Percentiles rank a stretch among this genome's conserved stretches.
These are phyloP conservation scores for Pseudopyrenochaeta lycopersici DNA, from an alignment of 2,329 filamentous ascomycete species.

Conservation along the genomic window DNA sequence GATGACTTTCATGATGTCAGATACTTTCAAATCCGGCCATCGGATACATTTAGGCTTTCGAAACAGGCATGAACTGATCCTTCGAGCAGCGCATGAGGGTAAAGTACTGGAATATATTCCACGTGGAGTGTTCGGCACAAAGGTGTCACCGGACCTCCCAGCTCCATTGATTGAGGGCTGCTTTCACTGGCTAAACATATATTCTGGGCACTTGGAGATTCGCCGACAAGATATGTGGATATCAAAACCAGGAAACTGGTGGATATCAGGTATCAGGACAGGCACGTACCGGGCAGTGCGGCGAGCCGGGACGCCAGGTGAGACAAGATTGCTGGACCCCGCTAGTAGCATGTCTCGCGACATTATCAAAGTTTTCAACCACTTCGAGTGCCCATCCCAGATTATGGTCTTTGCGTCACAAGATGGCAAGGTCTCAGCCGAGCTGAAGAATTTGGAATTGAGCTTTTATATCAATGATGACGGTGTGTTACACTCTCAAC, in stretches of 20 bases:
- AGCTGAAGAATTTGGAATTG: slow-evolving; percentile 64
- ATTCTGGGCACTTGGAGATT: slow-evolving; percentile 60
- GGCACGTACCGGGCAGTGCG: slow-evolving; percentile 12
- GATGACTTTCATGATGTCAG: slow-evolving; percentile 58
- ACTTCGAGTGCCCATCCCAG: slow-evolving; percentile 58
- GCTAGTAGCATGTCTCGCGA: slow-evolving; percentile 51
- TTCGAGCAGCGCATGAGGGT: slow-evolving; percentile 51
- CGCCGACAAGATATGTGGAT: slow-evolving; percentile 57
- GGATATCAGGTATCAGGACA: slow-evolving; percentile 39
- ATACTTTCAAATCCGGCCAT: slow-evolving; percentile 49
- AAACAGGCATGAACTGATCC: slow-evolving; percentile 46
- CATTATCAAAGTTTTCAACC: slow-evolving; percentile 57
- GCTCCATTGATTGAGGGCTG: slow-evolving; percentile 60
- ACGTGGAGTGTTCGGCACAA: slow-evolving; percentile 27
- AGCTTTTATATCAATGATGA: slow-evolving; percentile 60
- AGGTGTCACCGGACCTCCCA: slow-evolving; percentile 60
- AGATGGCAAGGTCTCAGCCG: slow-evolving; percentile 50
- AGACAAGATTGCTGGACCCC: slow-evolving; percentile 60
- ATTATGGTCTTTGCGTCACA: slow-evolving; percentile 60
- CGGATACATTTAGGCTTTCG: slow-evolving; percentile 66
- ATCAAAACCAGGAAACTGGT: slow-evolving; percentile 51
- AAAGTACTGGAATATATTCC: slow-evolving; percentile 50
- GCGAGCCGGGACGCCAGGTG: slow-evolving; percentile 25
- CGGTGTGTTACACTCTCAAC: slow-evolving; percentile 56
- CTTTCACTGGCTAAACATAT: slow-evolving; percentile 68